Conservation (phyloP, 2,329 filamentous ascomycete genomes). For the Coniochaeta hoffmannii region DNA sequence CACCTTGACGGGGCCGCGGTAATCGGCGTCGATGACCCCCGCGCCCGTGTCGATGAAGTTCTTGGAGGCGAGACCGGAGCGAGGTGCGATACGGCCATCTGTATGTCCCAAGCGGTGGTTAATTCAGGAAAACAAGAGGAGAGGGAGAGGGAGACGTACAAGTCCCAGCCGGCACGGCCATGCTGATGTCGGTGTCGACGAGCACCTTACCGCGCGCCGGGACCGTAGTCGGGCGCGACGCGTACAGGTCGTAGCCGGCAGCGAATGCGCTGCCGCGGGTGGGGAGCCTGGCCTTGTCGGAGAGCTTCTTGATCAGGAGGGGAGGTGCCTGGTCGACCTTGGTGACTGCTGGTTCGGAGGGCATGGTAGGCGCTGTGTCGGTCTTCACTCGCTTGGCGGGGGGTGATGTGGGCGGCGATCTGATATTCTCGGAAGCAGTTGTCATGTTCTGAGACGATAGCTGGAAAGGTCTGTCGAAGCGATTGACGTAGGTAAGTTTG, state of each 20-base stretch:
- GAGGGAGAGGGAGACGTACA: constrained; percentile 48
- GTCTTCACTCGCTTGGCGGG: constrained; percentile 76
- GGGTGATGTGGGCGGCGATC: constrained; percentile 62
- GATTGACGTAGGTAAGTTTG: background rate
- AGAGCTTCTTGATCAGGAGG: constrained; percentile 83
- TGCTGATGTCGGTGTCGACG: constrained; percentile 84
- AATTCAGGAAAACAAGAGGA: background rate
- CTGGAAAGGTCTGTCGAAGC: constrained; percentile 4
- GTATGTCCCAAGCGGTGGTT: background rate
- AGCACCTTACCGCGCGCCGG: constrained; percentile 77
- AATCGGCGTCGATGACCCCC: constrained; percentile 96
- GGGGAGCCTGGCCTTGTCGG: constrained; percentile 68
- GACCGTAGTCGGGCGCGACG: constrained; percentile 64
- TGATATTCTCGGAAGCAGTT: constrained; percentile 22
- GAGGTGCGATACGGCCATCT: constrained; percentile 87
- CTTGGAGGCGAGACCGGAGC: constrained; percentile 86
- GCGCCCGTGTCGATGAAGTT: constrained; percentile 95
- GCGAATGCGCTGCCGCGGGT: constrained; percentile 85
- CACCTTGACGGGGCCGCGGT: constrained; percentile 88
- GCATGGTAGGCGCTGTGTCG: constrained; percentile 15
- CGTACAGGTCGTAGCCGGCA: constrained; percentile 92
- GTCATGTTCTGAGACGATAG: constrained; percentile 17
- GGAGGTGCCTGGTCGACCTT: constrained; percentile 41
- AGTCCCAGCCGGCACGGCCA: constrained; percentile 83
- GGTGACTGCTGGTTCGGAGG: constrained; percentile 17